Evolutionary conservation across 2,329 filamentous ascomycete species (phyloP), one percentile per base, ranked within the genome.

Genomic region (Coleophoma cylindrospora): DNA sequence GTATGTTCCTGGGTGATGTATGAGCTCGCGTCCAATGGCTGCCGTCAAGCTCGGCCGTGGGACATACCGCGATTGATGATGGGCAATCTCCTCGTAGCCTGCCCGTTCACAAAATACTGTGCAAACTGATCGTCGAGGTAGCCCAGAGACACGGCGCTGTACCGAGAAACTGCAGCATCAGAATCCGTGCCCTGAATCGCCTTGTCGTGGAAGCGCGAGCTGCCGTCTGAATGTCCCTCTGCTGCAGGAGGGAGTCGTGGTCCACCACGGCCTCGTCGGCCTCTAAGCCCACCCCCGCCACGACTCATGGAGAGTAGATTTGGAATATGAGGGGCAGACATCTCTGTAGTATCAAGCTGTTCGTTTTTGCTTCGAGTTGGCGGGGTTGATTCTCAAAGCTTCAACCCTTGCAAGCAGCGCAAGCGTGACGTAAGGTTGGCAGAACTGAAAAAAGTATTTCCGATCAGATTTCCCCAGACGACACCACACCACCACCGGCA

Each of bases 31-130:
- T 17, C 34, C 32, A 21, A 33, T 15, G 36, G 48, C 19, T 7
- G 22, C 36, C 19, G 37, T 22, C 22, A 21, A 36, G 15, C 37
- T 49, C 21, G 7, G 22, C 38, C 21, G 37, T 22, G 37, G 12
- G 45, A 58, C 73, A 57, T 68, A 90, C 92, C 92, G 81, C 92
- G 77, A 65, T 99, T 97, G 63, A 99, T 96, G 54, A 99, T 89
- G 47, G 94, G 94, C 55, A 95, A 77, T 51, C 92, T 78, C 56
- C 87, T 79, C 12, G 81, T 72, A 2, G 74, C 62, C 14, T 75
- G 70, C 52, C 73, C 75, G 50, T 78, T 72, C 2, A 87, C 83
- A 65, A 96, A 90, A 49, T 76, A 76, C 48, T 72, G 72, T 2
- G 91, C 90, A 70, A 87, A 97, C 0, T 80, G 80, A 64, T 99